A percentile compares a stretch with the other conserved stretches of the same genome.
phyloP scores from a whole-genome alignment of 805 yeast genomes.

The Spathaspora sp. region DNA sequence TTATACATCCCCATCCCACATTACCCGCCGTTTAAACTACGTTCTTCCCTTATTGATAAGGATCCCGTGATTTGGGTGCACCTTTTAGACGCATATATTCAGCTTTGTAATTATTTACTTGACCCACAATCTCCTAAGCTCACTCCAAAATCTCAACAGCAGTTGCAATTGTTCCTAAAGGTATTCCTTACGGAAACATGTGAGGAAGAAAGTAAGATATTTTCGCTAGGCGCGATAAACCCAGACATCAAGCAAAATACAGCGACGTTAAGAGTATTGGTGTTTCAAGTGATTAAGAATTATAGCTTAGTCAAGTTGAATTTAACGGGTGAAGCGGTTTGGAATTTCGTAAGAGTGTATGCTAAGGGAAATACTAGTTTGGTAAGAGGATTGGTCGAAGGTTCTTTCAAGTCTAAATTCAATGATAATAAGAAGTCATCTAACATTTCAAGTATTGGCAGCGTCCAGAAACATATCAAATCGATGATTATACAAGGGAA shows the following conservation, averaged over 20 bases:
- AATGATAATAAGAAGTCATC: constrained; percentile 49
- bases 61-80: constrained; percentile 86
- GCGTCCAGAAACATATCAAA: constrained; percentile 52
- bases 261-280: constrained; percentile 41
- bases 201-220: constrained; percentile 55
- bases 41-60: constrained; percentile 75
- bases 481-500: constrained; percentile 44
- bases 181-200: constrained; percentile 59
- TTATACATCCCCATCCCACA: constrained; percentile 55
- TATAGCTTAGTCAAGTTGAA: constrained; percentile 53
- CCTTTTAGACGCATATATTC: constrained; percentile 60
- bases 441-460: constrained; percentile 40
- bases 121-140: constrained; percentile 34
- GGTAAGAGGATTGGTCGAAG: constrained; percentile 54
- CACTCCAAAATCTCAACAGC: constrained; percentile 54
- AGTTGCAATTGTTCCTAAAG: constrained; percentile 52
- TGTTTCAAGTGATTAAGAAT: constrained; percentile 48
- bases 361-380: constrained; percentile 36
- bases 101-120: constrained; percentile 46
- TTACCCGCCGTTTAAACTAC: constrained; percentile 70
- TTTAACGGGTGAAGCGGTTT: constrained; percentile 55
- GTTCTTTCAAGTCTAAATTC: constrained; percentile 45
- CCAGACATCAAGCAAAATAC: constrained; percentile 61
- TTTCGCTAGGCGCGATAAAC: constrained; percentile 70
- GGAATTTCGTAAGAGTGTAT: constrained; percentile 63